These are phyloP conservation scores for Platismatia glauca DNA, from an alignment of 495 filamentous ascomycete species.

Conservation along the genomic window DNA sequence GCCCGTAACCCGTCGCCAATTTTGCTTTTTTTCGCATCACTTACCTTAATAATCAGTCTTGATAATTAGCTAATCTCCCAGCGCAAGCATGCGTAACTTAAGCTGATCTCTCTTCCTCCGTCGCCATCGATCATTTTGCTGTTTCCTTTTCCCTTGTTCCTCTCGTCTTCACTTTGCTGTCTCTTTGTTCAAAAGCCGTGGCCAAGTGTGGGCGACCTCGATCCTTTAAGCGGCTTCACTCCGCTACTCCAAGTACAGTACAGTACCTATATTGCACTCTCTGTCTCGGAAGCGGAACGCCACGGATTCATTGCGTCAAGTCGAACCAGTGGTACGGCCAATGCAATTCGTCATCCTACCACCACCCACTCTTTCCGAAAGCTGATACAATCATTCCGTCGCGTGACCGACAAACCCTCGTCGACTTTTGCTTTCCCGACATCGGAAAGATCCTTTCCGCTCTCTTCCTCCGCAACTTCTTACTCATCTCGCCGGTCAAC, in stretches of 20 bases:
- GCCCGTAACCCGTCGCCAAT: no score
- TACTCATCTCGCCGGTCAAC: neutral
- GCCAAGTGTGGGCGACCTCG: neutral
- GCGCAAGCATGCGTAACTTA: neutral
- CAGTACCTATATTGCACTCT: no score
- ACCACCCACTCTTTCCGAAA: neutral
- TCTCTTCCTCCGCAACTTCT: neutral
- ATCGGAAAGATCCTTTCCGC: constrained; percentile 3
- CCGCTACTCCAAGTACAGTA: no score
- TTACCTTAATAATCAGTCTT: no score
- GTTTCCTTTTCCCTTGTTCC: neutral
- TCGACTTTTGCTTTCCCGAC: neutral
- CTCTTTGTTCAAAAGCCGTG: neutral
- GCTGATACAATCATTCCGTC: neutral
- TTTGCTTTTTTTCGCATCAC: neutral
- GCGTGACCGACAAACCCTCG: neutral
- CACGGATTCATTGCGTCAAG: neutral
- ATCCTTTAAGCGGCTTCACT: constrained; percentile 1
- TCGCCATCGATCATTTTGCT: neutral
- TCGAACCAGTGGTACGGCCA: neutral
- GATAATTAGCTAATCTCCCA: constrained; percentile 12
- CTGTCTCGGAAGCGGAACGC: neutral
- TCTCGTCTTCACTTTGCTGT: neutral
- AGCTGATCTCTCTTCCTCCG: constrained; percentile 2
- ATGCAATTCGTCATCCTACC: neutral